phyloP scores from a whole-genome alignment of 164 flowering plant species.

The Cinnamomum chago region DNA sequence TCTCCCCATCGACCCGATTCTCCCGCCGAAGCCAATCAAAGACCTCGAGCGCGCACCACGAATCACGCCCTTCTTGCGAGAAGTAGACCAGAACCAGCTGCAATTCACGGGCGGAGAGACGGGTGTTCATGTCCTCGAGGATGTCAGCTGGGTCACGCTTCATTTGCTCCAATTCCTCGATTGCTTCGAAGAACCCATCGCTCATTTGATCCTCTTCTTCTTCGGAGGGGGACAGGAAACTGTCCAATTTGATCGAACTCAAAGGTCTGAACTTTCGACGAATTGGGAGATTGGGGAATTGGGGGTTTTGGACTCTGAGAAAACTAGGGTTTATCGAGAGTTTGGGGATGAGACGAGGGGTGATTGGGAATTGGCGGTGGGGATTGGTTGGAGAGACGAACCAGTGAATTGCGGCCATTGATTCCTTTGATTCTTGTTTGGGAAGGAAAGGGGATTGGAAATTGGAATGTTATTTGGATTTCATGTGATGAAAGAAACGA shows the following conservation, averaged over 20 bases:
- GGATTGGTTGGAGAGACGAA: background rate
- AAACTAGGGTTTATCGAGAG: background rate
- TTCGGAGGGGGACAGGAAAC: constrained; percentile 13
- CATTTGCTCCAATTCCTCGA: constrained; percentile 90
- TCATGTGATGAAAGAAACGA: background rate
- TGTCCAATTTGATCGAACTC: constrained; percentile 53
- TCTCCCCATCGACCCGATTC: constrained; percentile 84
- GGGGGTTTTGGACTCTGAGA: constrained; percentile 2
- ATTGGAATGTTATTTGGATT: background rate
- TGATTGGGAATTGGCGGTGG: background rate
- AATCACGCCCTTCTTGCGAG: constrained; percentile 89
- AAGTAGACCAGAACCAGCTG: constrained; percentile 87
- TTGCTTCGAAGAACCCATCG: constrained; percentile 75
- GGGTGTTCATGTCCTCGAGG: constrained; percentile 73
- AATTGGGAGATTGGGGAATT: background rate
- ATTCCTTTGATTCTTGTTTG: background rate
- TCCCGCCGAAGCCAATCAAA: constrained; percentile 90
- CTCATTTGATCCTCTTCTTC: constrained; percentile 30
- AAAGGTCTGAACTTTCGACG: constrained; percentile 22
- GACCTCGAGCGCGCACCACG: constrained; percentile 94
- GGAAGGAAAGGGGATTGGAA: background rate
- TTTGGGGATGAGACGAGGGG: background rate
- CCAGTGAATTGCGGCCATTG: constrained; percentile 6
- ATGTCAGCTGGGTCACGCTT: constrained; percentile 80
- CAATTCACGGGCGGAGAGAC: constrained; percentile 63